These are phyloP conservation scores for Ogataea methanolica DNA, from an alignment of 805 yeast genomes.

Conservation along the genomic window DNA sequence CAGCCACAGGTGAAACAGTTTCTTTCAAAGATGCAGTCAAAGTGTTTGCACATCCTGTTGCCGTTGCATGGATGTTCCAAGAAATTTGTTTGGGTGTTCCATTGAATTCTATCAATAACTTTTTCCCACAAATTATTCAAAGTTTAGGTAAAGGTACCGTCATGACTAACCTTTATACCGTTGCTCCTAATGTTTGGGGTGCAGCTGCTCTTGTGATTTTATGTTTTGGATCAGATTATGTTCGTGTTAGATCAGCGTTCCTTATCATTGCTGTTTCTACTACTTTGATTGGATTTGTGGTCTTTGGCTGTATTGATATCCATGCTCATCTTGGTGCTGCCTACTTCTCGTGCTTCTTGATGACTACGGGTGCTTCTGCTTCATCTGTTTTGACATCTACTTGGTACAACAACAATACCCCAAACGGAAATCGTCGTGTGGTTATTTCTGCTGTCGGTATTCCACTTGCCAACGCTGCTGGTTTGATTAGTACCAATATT, in stretches of 20 bases:
- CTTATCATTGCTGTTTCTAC: conserved; percentile 34
- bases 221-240: conserved; percentile 38
- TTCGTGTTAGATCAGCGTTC: conserved; percentile 35
- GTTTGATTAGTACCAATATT: conserved; percentile 48
- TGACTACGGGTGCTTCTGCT: conserved; percentile 46
- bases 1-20: conserved; percentile 32
- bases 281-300: conserved; percentile 42
- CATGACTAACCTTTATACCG: conserved; percentile 38
- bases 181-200: conserved; percentile 46
- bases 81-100: conserved; percentile 47
- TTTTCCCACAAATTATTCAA: conserved; percentile 44
- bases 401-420: conserved; percentile 47
- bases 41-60: conserved; percentile 42
- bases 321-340: conserved; percentile 26
- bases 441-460: conserved; percentile 45
- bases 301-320: conserved; percentile 42
- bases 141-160: conserved; percentile 37
- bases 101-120: conserved; percentile 41
- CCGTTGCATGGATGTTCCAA: conserved; percentile 38
- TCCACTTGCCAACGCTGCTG: conserved; percentile 55
- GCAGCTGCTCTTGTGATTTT: conserved; percentile 37
- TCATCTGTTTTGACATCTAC: conserved; percentile 46
- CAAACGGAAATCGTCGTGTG: conserved; percentile 41
- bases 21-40: conserved; percentile 37
- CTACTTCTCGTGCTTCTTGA: conserved; percentile 23